Percentiles rank a stretch among this genome's conserved stretches.
Conservation (phyloP, 306 rosid species). For the Alnus glutinosa region DNA sequence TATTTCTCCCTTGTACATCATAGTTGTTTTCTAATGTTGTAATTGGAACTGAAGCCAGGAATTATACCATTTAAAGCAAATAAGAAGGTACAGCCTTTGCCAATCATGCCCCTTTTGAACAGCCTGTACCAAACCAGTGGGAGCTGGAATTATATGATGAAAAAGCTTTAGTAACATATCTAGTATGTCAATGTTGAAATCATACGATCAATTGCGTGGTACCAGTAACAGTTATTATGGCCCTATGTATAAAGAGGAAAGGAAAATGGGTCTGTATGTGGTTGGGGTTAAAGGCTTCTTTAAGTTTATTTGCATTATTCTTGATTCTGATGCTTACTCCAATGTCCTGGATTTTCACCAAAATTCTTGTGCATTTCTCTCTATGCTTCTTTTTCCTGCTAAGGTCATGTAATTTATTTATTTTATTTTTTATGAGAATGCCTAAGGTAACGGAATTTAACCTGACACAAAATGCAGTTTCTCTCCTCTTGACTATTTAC, state of each 20-base stretch:
- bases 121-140: not conserved
- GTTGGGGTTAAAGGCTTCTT: not conserved
- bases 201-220: not conserved
- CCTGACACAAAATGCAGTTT: not conserved
- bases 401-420: not conserved
- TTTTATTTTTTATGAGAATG: no score
- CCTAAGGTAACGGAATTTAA: not conserved
- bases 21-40: no score
- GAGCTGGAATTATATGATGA: not conserved
- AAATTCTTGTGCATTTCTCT: not conserved
- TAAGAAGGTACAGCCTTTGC: not conserved
- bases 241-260: not conserved
- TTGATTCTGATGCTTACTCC: not conserved
- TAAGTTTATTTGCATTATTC: not conserved
- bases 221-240: not conserved
- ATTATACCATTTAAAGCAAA: no score
- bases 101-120: not conserved
- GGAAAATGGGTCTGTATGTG: not conserved
- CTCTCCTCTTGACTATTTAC: not conserved
- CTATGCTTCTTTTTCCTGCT: not conserved
- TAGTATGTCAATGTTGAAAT: not conserved
- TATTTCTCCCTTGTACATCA: no score
- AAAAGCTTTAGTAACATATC: not conserved
- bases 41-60: no score
- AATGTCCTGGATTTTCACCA: not conserved